phyloP scores from a whole-genome alignment of 2,329 filamentous ascomycete genomes.

The Colletotrichum sp. region DNA sequence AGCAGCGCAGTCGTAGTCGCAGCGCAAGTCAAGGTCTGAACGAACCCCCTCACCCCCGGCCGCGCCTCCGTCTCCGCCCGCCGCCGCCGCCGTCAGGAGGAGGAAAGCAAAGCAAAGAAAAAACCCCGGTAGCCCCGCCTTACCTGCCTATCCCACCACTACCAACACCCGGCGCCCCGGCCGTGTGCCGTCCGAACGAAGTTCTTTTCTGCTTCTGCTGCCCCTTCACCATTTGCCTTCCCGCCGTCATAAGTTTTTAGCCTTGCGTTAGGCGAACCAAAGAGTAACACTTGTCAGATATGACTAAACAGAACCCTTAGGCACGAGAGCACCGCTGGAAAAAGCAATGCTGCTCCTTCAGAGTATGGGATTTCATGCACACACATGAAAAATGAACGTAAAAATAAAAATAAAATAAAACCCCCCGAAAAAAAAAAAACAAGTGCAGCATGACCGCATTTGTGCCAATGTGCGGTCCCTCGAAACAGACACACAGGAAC shows the following conservation, averaged over 20 bases:
- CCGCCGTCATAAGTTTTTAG: neutral
- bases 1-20: neutral
- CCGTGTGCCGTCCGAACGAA: neutral
- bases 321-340: neutral
- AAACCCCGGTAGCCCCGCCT: neutral
- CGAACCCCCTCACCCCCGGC: neutral
- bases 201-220: neutral
- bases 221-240: neutral
- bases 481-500: neutral
- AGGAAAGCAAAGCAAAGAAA: neutral
- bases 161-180: neutral
- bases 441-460: neutral
- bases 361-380: neutral
- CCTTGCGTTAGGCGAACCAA: neutral
- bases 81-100: neutral
- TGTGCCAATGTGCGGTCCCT: neutral
- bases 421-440: neutral
- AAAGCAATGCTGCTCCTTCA: neutral
- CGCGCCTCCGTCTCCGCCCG: neutral
- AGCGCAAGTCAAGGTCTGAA: neutral
- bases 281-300: neutral
- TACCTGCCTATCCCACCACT: neutral
- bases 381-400: neutral
- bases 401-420: neutral
- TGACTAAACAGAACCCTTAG: neutral